These are phyloP conservation scores for Verticillium alfalfae DNA, from an alignment of 2,329 filamentous ascomycete genomes.

Conservation along the genomic window DNA sequence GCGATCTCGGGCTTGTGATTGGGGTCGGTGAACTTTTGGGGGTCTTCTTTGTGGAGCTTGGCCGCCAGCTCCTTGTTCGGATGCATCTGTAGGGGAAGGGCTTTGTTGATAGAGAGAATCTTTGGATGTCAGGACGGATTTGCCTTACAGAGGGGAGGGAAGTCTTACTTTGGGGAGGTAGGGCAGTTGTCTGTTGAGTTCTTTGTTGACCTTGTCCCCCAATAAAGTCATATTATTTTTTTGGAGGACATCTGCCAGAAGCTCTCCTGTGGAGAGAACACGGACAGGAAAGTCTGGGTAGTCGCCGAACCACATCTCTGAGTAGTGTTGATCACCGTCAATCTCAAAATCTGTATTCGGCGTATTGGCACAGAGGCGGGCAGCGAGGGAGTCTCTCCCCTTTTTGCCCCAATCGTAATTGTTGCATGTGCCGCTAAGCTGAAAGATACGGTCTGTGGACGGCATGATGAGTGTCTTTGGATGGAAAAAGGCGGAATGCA, in stretches of 20 bases:
- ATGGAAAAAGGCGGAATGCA: too few relatives aligned
- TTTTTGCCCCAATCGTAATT: conserved; percentile 68
- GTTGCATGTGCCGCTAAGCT: conserved; percentile 42
- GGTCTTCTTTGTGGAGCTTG: conserved; percentile 58
- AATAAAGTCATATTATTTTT: conserved; percentile 56
- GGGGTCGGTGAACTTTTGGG: conserved; percentile 60
- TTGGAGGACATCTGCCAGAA: conserved; percentile 60
- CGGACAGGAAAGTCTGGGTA: conserved; percentile 66
- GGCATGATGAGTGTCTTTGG: background rate
- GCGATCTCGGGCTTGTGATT: conserved; percentile 82
- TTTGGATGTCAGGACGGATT: conserved; percentile 13
- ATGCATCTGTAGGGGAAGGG: conserved; percentile 69
- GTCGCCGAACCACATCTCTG: conserved; percentile 71
- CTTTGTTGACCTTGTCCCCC: conserved; percentile 56
- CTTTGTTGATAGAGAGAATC: conserved; percentile 70
- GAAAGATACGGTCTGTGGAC: conserved; percentile 28
- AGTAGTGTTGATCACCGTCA: conserved; percentile 58
- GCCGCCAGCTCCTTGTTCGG: conserved; percentile 63
- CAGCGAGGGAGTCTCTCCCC: conserved; percentile 60
- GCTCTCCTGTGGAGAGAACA: conserved; percentile 55
- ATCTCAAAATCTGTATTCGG: conserved; percentile 58
- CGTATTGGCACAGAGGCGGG: conserved; percentile 58
- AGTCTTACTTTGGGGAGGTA: conserved; percentile 60
- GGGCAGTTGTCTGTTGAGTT: conserved; percentile 57
- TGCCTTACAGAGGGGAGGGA: background rate